Base-by-base conservation (phyloP, 257 asterid species). In the Solanum ossicruentum region DNA sequence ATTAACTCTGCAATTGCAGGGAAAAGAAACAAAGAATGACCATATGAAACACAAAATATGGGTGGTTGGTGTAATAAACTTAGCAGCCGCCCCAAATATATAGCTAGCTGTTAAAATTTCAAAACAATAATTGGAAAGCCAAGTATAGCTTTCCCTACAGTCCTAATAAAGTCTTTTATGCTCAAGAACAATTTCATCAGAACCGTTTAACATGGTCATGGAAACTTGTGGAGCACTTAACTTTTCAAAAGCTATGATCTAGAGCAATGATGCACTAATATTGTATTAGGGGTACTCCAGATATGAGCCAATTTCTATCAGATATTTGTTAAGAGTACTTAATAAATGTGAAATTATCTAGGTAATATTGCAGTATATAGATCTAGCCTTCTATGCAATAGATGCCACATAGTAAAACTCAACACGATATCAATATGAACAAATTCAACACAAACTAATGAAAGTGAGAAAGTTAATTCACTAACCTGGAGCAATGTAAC, bases 401-500 rank as follows among this genome's bases (percentile, higher is more conserved):
- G 82, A 18, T 51, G 83, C 51, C n/a, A 17, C 39, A 45, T 16
- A 52, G 28, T 16, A 78, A 15, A 52, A 54, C 26, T 52, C 78
- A 39, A 70, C 75, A 32, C 7, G 49, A 5, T 32, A 67, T 32
- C 21, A 28, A 51, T 0, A 51, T 51, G n/a, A 75, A 75, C 81
- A 47, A 12, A 47, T 73, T 21, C 39, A 71, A 71, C 12, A 45
- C 60, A 21, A 75, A 49, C 5, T 49, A 60, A 4, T 49, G 69
- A 69, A 83, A 69, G 41, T 72, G 80, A 12, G 23, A 52, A 61
- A 36, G 66, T 83, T 83, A 47, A 45, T 83, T 15, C 11, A 83
- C 56, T 63, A 16, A 96, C 99, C 99, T 88, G 99, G 99, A 15
- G 99, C 99, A 81, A 96, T 96, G 88, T 96, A 96, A 17, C 99